Base-by-base conservation (phyloP, 371 early-diverging fungal genomes). In the Lichtheimia ramosa region DNA sequence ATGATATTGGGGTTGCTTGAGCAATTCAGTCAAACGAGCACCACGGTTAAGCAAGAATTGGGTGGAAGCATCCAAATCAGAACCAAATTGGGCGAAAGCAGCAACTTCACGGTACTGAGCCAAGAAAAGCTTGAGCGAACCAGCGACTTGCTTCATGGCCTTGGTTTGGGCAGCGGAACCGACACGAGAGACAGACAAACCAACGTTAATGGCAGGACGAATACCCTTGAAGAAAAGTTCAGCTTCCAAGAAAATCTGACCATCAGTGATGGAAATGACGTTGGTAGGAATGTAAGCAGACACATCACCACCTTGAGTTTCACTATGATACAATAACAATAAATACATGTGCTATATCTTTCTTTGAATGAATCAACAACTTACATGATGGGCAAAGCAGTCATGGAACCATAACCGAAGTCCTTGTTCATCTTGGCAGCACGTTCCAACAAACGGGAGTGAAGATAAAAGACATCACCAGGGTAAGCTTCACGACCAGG, bases 51-150 rank as follows among this genome's bases (percentile, higher is more conserved):
- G n/a, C n/a, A n/a, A n/a, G n/a, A n/a, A n/a, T n/a, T n/a, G n/a
- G n/a, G 69, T 97, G 68, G 96, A 94, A 70, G 96, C 95, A 82
- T 97, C 97, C 66, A 97, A 84, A 81, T 97, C 97, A 62, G 95
- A 95, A 78, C 97, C 97, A 84, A 97, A 96, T 83, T 96, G 97
- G 73, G 97, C 95, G 75, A 97, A 96, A 58, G 97, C 97, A 68
- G 96, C 97, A 57, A 97, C 95, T 86, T 96, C 97, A 92, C 97
- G 96, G 90, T 95, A 95, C 82, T 96, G 97, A 64, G 97, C 97
- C 70, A 96, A 85, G 91, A 92, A 96, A 69, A 96, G 92, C 89
- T 96, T 96, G 64, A 96, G 85, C 71, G 96, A 95, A 74, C 97
- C 97, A 62, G 96, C 96, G 66, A 96, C 96, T 82, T 96, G 96